phyloP scores from a whole-genome alignment of 2,329 filamentous ascomycete species.

The Huntiella moniliformis region DNA sequence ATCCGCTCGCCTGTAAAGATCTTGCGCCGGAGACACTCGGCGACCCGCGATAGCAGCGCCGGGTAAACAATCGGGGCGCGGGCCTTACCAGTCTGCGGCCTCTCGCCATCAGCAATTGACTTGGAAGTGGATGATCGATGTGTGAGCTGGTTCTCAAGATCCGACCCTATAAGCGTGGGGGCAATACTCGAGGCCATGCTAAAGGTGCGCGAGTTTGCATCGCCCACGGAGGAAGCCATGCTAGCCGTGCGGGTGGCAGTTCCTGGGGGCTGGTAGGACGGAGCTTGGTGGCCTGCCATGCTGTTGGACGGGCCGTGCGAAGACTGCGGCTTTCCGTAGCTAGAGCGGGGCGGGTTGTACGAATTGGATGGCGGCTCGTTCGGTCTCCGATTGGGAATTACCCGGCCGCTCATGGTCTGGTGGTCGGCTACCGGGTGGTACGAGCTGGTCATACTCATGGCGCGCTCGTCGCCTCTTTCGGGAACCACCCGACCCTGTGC shows the following conservation, averaged over 20 bases:
- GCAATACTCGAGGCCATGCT: constrained; percentile 79
- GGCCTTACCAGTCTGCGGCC: constrained; percentile 41
- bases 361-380: constrained; percentile 19
- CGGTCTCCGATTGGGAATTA: constrained; percentile 56
- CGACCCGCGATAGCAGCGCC: constrained; percentile 79
- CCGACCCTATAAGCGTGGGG: constrained; percentile 47
- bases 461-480: constrained; percentile 75
- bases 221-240: constrained; percentile 36
- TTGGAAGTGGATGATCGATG: constrained; percentile 40
- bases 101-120: constrained; percentile 33
- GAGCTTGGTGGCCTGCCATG: constrained; percentile 10
- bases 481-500: constrained; percentile 83
- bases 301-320: constrained; percentile 18
- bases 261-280: constrained; percentile 28
- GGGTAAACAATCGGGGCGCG: constrained; percentile 80
- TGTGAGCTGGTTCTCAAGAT: constrained; percentile 33
- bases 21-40: constrained; percentile 77
- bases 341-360: constrained; percentile 14
- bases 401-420: constrained; percentile 82
- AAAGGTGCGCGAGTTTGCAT: constrained; percentile 47
- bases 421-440: constrained; percentile 49
- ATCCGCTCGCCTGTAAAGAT: constrained; percentile 72
- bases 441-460: constrained; percentile 85
- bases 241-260: constrained; percentile 40
- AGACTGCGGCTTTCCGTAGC: constrained; percentile 18